Evolutionary conservation across 345 rosid species (phyloP), one percentile per base, ranked within the genome.

Genomic region (Eucalyptus brandiana): DNA sequence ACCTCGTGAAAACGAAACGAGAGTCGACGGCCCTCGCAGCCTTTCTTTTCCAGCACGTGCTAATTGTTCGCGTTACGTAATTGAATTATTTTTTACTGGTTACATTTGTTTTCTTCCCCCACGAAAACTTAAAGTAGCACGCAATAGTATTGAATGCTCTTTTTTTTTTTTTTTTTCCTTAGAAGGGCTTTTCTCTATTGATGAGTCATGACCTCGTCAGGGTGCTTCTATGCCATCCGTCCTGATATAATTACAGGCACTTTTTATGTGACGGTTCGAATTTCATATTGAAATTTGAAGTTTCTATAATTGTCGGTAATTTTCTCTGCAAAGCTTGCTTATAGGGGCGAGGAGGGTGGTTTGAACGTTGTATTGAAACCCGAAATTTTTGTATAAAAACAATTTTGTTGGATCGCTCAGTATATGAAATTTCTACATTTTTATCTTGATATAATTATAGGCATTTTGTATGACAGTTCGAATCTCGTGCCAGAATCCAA

Each of bases 101-200:
- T 3, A 2, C 4, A 0, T 34, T 76, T 5, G 2, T 16, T 9
- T 34, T 32, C 7, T n/a, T 15, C 19, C 37, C 76, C 1, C 40
- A 1, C 18, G 76, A 65, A 6, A n/a, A 65, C 16, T 16, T 30
- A 4, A 62, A 30, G 16, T 9, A 6, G 34, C 16, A 6, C 32
- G 32, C 69, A 12, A 14, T 7, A 4, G 58, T 53, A 13, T 12
- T 13, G 8, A 62, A 62, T 62, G 32, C 30, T 56, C 24, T 10
- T 9, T 24, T 19, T 56, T 8, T 9, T 9, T 5, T 1, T 23
- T 56, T 56, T 10, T 10, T 5, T 6, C 53, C 19, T 18, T 56
- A 11, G 30, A 56, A 56, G 3, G 62, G 62, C 62, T 56, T 23
- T 23, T 56, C 30, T 24, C 30, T 56, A 2, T 24, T 56, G 62